phyloP scores from a whole-genome alignment of 1,284 basidiomycete species.

The Mycena citricolor region DNA sequence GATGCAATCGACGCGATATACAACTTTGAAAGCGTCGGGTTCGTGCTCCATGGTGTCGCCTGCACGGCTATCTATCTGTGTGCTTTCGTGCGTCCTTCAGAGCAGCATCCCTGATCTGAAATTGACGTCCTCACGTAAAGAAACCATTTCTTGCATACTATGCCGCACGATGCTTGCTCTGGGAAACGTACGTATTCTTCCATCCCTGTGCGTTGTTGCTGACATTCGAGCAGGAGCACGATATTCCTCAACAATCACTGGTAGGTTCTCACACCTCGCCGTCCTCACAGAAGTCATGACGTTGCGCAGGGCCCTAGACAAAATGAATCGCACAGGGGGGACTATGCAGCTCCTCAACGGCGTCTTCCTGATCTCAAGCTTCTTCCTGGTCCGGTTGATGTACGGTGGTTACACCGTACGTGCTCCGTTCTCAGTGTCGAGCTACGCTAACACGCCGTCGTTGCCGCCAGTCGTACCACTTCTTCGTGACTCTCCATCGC shows the following conservation, averaged over 20 bases:
- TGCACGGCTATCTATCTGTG: conserved; percentile 61
- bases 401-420: conserved; percentile 66
- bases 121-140: conserved; percentile 36
- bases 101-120: too few relatives aligned
- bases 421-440: conserved; percentile 18
- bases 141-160: conserved; percentile 75
- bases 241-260: conserved; percentile 78
- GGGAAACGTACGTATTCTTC: conserved; percentile 59
- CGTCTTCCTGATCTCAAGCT: conserved; percentile 55
- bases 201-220: conserved; percentile 1
- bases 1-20: conserved; percentile 56
- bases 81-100: conserved; percentile 51
- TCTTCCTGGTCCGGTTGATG: conserved; percentile 62
- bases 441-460: not conserved
- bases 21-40: conserved; percentile 55
- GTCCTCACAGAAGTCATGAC: conserved; percentile 6
- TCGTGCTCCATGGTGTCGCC: conserved; percentile 65
- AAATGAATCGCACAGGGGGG: conserved; percentile 67
- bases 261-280: conserved; percentile 35
- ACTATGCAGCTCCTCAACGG: conserved; percentile 68
- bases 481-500: conserved; percentile 51
- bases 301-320: conserved; percentile 65
- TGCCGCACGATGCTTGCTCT: conserved; percentile 67
- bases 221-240: conserved; percentile 54
- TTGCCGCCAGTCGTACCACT: conserved; percentile 54